A percentile compares a stretch with the other conserved stretches of the same genome.
These are phyloP conservation scores for Mucor saturninus DNA, from an alignment of 371 early-diverging fungal genomes.

Conservation along the genomic window DNA sequence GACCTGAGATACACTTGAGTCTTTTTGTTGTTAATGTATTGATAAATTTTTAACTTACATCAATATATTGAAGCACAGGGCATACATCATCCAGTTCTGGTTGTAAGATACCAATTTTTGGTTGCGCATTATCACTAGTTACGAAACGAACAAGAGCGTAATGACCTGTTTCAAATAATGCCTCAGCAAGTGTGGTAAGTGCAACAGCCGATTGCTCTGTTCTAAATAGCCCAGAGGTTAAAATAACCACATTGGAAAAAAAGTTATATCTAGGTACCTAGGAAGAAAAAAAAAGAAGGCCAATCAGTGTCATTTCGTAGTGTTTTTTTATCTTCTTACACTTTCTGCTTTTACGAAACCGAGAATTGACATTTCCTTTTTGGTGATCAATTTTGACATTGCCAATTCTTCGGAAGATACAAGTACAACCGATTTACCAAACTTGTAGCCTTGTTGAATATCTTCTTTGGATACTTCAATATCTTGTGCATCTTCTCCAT, in stretches of 20 bases:
- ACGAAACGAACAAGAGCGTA: conserved; percentile 71
- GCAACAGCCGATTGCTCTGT: conserved; percentile 36
- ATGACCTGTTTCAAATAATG: conserved; percentile 55
- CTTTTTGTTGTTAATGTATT: neutral
- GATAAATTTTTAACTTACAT: conserved; percentile 40
- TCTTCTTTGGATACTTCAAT: conserved; percentile 50
- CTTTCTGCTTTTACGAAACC: conserved; percentile 51
- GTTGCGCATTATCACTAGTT: conserved; percentile 50
- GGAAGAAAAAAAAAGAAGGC: neutral
- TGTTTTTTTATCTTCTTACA: neutral
- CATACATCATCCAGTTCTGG: conserved; percentile 11
- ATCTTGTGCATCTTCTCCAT: conserved; percentile 23
- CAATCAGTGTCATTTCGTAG: too few relatives aligned
- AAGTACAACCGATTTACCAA: conserved; percentile 73
- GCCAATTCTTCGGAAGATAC: conserved; percentile 65
- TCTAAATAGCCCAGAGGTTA: conserved; percentile 40
- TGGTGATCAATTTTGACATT: conserved; percentile 57
- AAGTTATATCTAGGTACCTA: conserved; percentile 68
- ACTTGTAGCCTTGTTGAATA: conserved; percentile 66
- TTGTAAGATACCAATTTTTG: conserved; percentile 66
- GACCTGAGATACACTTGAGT: conserved; percentile 40
- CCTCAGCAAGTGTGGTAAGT: conserved; percentile 62
- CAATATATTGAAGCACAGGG: conserved; percentile 55
- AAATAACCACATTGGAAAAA: conserved; percentile 54
- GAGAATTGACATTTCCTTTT: conserved; percentile 65